Base-by-base conservation (phyloP, 192 early-diverging fungal species). In the Backusella circina region DNA sequence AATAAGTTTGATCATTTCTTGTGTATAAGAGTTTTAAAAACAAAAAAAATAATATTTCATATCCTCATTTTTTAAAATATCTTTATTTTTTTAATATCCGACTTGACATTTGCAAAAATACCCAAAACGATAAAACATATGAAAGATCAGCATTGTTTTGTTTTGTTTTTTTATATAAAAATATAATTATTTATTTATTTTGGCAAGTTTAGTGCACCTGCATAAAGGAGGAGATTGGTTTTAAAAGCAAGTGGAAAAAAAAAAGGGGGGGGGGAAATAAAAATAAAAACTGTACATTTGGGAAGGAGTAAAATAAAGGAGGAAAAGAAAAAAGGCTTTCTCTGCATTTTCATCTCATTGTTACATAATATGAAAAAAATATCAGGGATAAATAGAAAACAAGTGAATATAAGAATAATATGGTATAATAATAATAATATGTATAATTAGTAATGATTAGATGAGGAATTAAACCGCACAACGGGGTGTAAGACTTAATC, bases 401-500 rank as follows among this genome's bases (percentile, higher is more conserved):
- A 54, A 51, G 47, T n/a, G 47, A 51, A n/a, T n/a, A 51, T 5
- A 51, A 41, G 39, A 41, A 41, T 41, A 41, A 41, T 9, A 39
- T 39, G 26, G 21, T 9, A 5, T n/a, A 50, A 54, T 23, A 21
- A 54, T 23, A 23, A 54, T 2, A 54, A 8, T 23, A 54, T 26
- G 4, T 10, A 23, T 23, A 54, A 54, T 21, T 54, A 54, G 2
- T 54, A 54, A 54, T 54, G 23, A 54, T 54, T 41, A 41, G 39
- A 47, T 47, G 44, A 16, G 16, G 18, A 47, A 47, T 47, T 47
- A 47, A 18, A 47, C 44, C 16, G 68, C 68, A 41, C 68, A 70
- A 28, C 39, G 39, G 21, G 68, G 68, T 16, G 68, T 70, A 16
- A 70, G 28, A 41, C 68, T 70, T 18, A 70, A 41, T 44, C 68